Conservation (phyloP, 106 monocot genomes). For the Dioscorea dumetorum region DNA sequence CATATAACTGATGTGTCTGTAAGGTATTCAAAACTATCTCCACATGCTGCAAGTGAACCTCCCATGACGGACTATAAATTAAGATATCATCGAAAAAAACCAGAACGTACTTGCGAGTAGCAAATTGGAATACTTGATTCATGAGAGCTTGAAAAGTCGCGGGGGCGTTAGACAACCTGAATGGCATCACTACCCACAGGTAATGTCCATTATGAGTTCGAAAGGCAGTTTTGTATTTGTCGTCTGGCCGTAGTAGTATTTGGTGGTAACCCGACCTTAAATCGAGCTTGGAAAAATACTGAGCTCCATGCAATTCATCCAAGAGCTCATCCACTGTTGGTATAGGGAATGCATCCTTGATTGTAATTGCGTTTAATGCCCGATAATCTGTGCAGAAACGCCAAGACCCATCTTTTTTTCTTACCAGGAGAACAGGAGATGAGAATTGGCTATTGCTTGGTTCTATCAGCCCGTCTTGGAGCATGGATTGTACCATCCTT, state of each 20-base stretch:
- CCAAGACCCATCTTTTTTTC: neutral
- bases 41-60: neutral
- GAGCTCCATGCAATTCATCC: slow-evolving; percentile 5
- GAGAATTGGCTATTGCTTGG: neutral
- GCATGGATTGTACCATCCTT: neutral
- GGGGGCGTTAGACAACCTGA: neutral
- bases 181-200: slow-evolving; percentile 1
- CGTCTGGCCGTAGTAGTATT: neutral
- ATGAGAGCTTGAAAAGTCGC: slow-evolving; percentile 5
- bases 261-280: slow-evolving; percentile 8
- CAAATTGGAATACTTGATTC: neutral
- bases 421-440: neutral
- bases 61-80: neutral
- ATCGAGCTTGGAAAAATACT: slow-evolving; percentile 9
- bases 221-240: neutral
- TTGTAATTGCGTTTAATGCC: neutral
- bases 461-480: neutral
- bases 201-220: slow-evolving; percentile 1
- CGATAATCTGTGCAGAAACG: slow-evolving; percentile 3
- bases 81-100: slow-evolving; percentile 6
- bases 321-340: slow-evolving; percentile 9
- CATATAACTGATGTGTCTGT: neutral
- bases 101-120: neutral
- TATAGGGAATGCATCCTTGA: slow-evolving; percentile 5
- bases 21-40: neutral